Evolutionary conservation across 768 basidiomycete species (phyloP).

Genomic region (Boletus tylopilopsis): DNA sequence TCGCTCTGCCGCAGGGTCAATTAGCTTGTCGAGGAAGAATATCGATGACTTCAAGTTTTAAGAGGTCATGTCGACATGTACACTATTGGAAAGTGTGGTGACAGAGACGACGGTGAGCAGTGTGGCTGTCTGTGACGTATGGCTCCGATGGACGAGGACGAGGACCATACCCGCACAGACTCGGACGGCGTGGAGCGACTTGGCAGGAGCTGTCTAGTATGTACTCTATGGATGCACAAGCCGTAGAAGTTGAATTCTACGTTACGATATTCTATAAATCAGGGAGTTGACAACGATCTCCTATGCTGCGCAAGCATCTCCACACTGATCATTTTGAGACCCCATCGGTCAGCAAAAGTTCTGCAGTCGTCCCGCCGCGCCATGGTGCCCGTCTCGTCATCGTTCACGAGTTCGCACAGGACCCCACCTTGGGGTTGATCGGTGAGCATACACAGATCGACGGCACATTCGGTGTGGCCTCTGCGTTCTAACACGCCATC

Average conservation of each 20-base stretch:
- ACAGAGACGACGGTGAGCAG: no score
- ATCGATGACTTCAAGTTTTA: no score
- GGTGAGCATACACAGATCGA: constrained; percentile 83
- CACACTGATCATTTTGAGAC: constrained; percentile 91
- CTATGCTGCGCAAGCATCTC: constrained; percentile 65
- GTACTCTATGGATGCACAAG: no score
- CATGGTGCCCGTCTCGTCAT: constrained; percentile 86
- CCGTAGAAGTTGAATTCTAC: background rate
- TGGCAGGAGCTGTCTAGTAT: no score
- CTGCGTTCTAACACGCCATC: constrained; percentile 85
- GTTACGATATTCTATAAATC: background rate
- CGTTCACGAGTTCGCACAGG: constrained; percentile 93
- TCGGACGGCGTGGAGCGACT: background rate
- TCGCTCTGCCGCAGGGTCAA: no score
- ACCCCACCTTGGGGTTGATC: constrained; percentile 62
- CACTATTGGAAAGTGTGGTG: no score
- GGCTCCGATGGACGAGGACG: no score
- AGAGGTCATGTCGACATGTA: no score
- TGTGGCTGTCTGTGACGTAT: no score
- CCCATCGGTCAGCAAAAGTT: constrained; percentile 85
- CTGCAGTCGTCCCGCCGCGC: constrained; percentile 92
- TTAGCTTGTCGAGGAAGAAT: no score
- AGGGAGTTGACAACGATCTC: background rate
- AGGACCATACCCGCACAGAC: no score
- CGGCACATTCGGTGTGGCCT: constrained; percentile 90